phyloP scores from a whole-genome alignment of 345 rosid genomes.

The Eucalyptus grandis region DNA sequence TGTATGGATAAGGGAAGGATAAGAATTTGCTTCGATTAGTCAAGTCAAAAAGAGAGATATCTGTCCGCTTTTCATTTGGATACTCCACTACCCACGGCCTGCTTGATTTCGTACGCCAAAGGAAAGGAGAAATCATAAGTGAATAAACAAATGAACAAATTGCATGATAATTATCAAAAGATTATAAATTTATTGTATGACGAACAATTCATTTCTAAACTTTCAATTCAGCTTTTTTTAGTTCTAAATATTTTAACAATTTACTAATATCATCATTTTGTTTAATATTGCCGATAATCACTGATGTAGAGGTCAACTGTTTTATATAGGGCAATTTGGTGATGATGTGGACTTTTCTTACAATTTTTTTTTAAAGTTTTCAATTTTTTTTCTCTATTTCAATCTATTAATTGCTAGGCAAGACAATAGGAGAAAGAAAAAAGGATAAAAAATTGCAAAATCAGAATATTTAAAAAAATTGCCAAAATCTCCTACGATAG shows the following conservation, averaged over 20 bases:
- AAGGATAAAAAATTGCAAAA: too few relatives aligned
- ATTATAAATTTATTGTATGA: background rate
- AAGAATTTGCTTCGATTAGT: background rate
- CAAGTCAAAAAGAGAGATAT: background rate
- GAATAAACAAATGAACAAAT: background rate
- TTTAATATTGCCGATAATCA: background rate
- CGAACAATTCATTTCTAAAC: background rate
- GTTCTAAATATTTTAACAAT: background rate
- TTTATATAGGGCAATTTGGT: fast-evolving
- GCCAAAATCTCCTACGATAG: too few relatives aligned
- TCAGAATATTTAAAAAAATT: too few relatives aligned
- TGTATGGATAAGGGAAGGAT: background rate
- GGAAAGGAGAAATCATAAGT: background rate
- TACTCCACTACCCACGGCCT: background rate
- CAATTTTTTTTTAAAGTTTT: too few relatives aligned
- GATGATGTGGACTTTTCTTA: too few relatives aligned
- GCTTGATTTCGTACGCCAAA: background rate
- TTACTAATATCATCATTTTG: background rate
- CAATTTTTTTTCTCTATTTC: too few relatives aligned
- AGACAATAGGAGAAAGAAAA: too few relatives aligned
- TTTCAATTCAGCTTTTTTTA: background rate
- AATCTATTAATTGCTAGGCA: too few relatives aligned
- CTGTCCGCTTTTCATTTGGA: background rate
- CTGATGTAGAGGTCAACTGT: fast-evolving
- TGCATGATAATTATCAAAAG: background rate